These are phyloP conservation scores for Tribonema minus DNA, from an alignment of 108 stramenopile genomes.

Conservation along the genomic window DNA sequence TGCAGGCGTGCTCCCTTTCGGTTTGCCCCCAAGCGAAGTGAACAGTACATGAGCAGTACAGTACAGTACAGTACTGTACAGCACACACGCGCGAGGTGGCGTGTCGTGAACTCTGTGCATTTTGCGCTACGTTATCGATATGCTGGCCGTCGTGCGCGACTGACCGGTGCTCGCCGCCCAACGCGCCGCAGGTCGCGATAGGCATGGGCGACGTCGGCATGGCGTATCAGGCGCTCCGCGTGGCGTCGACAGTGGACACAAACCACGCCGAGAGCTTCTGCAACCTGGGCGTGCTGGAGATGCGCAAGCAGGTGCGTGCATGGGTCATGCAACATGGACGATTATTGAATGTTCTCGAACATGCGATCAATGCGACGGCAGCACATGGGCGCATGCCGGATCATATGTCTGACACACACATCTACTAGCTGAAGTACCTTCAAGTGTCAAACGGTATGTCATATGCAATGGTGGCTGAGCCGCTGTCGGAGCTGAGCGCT, in stretches of 20 bases:
- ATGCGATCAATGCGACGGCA: not conserved
- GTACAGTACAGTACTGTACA: too few relatives aligned
- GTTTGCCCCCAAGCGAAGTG: too few relatives aligned
- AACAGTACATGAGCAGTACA: too few relatives aligned
- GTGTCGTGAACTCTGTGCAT: too few relatives aligned
- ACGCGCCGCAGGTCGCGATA: conserved; percentile 28
- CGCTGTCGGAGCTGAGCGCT: too few relatives aligned
- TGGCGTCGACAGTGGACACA: conserved; percentile 50
- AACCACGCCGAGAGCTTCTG: conserved; percentile 53
- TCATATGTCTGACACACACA: not conserved
- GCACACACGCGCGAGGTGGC: too few relatives aligned
- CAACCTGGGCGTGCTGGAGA: conserved; percentile 63
- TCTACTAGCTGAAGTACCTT: not conserved
- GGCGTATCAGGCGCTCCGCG: conserved; percentile 62
- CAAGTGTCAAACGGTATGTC: not conserved
- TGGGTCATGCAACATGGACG: not conserved
- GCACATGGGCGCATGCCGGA: not conserved
- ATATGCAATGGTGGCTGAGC: not conserved
- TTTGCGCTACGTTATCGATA: too few relatives aligned
- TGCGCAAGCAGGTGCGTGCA: conserved; percentile 44
- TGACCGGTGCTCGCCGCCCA: too few relatives aligned
- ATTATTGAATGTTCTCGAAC: not conserved
- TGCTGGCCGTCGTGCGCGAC: too few relatives aligned
- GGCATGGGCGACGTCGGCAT: conserved; percentile 62
- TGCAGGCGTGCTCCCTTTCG: too few relatives aligned